phyloP scores from a whole-genome alignment of 2,329 filamentous ascomycete species.

The Fusarium albidum region DNA sequence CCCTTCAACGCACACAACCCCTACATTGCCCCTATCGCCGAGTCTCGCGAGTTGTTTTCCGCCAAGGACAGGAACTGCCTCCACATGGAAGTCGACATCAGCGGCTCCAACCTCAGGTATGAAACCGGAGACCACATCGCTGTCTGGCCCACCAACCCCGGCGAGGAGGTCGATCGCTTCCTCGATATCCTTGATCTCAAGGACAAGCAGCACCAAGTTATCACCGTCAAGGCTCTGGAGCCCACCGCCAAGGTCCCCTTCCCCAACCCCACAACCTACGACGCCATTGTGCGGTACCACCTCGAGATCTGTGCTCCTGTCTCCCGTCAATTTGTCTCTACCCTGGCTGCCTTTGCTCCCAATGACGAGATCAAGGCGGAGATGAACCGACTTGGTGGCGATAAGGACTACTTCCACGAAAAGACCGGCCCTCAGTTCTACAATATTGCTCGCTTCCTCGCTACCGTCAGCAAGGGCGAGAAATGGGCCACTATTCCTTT shows the following conservation, averaged over 20 bases:
- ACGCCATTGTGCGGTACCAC: conserved; percentile 92
- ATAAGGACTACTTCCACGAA: conserved; percentile 95
- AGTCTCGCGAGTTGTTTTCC: conserved; percentile 90
- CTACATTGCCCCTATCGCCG: conserved; percentile 90
- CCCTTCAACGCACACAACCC: conserved; percentile 98
- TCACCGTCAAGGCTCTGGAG: conserved; percentile 90
- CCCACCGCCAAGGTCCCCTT: conserved; percentile 97
- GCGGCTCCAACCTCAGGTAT: conserved; percentile 88
- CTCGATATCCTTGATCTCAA: conserved; percentile 78
- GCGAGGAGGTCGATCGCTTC: conserved; percentile 90
- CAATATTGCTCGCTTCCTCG: conserved; percentile 88
- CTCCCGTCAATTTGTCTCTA: conserved; percentile 92
- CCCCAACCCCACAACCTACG: conserved; percentile 95
- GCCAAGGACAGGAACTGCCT: conserved; percentile 93
- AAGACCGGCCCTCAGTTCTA: conserved; percentile 83
- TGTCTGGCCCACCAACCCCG: conserved; percentile 95
- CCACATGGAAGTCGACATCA: conserved; percentile 94
- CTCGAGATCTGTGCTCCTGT: conserved; percentile 96
- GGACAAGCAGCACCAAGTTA: conserved; percentile 81
- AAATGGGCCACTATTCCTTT: conserved; percentile 89
- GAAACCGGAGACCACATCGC: conserved; percentile 98
- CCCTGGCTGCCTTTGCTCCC: conserved; percentile 87
- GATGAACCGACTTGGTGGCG: conserved; percentile 85
- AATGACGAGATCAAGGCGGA: conserved; percentile 85
- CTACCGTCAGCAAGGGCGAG: conserved; percentile 74